These are phyloP conservation scores for Penicillium crustosum DNA, from an alignment of 2,329 filamentous ascomycete genomes.

Conservation along the genomic window DNA sequence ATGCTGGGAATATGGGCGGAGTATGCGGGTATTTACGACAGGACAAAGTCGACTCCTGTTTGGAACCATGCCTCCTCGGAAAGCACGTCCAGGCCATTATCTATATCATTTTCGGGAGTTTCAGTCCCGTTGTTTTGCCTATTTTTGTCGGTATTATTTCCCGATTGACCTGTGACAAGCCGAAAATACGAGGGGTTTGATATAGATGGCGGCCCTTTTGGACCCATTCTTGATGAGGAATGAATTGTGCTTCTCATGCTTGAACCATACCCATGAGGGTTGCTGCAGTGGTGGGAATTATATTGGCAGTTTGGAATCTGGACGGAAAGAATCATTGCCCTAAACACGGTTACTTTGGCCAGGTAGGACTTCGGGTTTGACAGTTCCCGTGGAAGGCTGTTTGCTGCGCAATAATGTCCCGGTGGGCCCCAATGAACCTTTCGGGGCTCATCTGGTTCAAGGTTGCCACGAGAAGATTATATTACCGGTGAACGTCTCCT, in stretches of 20 bases:
- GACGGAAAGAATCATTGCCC: not conserved
- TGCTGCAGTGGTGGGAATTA: not conserved
- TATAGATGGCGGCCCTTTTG: not conserved
- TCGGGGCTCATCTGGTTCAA: not conserved
- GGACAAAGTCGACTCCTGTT: constrained; percentile 12
- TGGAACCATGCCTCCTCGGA: constrained; percentile 4
- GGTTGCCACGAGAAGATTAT: not conserved
- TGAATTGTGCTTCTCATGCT: not conserved
- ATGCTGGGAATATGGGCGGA: not conserved
- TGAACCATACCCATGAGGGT: not conserved
- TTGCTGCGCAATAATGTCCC: not conserved
- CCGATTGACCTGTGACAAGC: not conserved
- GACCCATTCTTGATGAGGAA: not conserved
- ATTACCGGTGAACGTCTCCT: not conserved
- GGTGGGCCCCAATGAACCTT: not conserved
- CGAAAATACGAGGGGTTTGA: not conserved
- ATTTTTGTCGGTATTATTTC: not conserved
- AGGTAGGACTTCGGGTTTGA: not conserved
- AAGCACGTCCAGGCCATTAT: not conserved
- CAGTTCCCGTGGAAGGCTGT: not conserved
- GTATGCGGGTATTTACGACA: constrained; percentile 8
- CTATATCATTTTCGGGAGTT: not conserved
- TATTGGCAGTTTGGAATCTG: not conserved
- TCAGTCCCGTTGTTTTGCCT: not conserved
- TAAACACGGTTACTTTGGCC: not conserved